Conservation (phyloP, 768 basidiomycete genomes). For the Hydnomerulius pinastri region DNA sequence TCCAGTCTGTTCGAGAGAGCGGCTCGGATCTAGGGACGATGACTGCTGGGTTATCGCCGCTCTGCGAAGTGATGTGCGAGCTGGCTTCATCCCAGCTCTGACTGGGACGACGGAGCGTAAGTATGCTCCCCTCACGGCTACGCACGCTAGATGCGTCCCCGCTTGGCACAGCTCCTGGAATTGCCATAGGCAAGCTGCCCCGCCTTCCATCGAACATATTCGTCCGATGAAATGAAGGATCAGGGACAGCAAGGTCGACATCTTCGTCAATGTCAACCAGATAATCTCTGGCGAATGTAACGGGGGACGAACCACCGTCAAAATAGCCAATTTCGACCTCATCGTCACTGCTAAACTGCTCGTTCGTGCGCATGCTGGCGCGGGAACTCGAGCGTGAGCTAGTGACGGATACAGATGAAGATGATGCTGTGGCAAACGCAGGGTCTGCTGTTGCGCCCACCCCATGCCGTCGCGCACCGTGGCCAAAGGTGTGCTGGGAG, state of each 20-base stretch:
- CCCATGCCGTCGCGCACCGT: conserved; percentile 35
- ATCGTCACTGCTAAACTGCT: conserved; percentile 50
- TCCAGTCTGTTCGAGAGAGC: conserved; percentile 49
- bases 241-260: conserved; percentile 24
- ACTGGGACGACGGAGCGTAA: conserved; percentile 61
- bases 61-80: conserved; percentile 16
- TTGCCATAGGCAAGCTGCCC: conserved; percentile 64
- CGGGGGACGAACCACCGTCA: conserved; percentile 38
- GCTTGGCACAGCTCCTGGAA: conserved; percentile 40
- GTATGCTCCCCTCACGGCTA: conserved; percentile 58
- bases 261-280: conserved; percentile 37
- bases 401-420: conserved; percentile 45
- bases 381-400: conserved; percentile 37
- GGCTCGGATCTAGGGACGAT: conserved; percentile 51
- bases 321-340: conserved; percentile 46
- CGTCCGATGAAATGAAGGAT: conserved; percentile 26
- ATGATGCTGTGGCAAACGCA: conserved; percentile 34
- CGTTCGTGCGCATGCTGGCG: conserved; percentile 32
- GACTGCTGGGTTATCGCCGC: conserved; percentile 21
- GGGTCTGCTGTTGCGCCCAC: conserved; percentile 22
- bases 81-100: conserved; percentile 56
- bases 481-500: conserved; percentile 53
- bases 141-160: conserved; percentile 34
- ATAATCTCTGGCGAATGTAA: conserved; percentile 43
- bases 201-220: conserved; percentile 36